Evolutionary conservation across 1,139 yeast genomes (phyloP).

Genomic region (Sugiyamaella neomexicana): DNA sequence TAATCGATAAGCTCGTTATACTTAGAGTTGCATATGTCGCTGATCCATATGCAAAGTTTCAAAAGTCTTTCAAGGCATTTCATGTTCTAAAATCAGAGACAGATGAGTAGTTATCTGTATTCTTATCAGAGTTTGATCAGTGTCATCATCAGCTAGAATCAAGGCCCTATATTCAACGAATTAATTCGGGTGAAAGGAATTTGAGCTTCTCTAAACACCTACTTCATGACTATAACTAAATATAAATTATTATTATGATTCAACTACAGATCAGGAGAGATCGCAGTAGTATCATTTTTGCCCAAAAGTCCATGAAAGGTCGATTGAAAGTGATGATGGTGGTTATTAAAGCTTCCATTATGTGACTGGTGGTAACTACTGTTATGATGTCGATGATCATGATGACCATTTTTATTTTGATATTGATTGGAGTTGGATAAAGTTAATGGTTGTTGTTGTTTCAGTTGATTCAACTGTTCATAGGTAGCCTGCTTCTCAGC

Average conservation of each 20-base stretch:
- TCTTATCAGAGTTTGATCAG: too few relatives aligned
- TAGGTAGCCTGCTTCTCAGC: slow-evolving; percentile 28
- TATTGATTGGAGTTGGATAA: background rate
- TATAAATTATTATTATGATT: background rate
- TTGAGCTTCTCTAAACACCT: too few relatives aligned
- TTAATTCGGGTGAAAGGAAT: too few relatives aligned
- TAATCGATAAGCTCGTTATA: background rate
- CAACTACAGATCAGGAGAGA: slow-evolving; percentile 7
- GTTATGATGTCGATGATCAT: slow-evolving; percentile 9
- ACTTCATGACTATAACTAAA: too few relatives aligned
- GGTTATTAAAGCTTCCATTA: slow-evolving; percentile 2
- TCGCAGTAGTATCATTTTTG: background rate
- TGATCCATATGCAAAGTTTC: background rate
- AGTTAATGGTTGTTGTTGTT: slow-evolving; percentile 7
- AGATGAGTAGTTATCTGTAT: too few relatives aligned
- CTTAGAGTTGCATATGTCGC: slow-evolving; percentile 1
- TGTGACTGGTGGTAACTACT: background rate
- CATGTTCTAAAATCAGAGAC: too few relatives aligned
- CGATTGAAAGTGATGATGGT: slow-evolving; percentile 4
- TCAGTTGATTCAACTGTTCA: slow-evolving; percentile 18
- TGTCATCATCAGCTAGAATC: too few relatives aligned
- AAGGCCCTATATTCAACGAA: too few relatives aligned
- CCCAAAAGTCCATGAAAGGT: slow-evolving; percentile 8
- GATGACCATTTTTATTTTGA: slow-evolving; percentile 11
- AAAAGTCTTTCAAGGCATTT: too few relatives aligned